These are phyloP conservation scores for Fusarium sp. DNA, from an alignment of 2,329 filamentous ascomycete species.

Conservation along the genomic window DNA sequence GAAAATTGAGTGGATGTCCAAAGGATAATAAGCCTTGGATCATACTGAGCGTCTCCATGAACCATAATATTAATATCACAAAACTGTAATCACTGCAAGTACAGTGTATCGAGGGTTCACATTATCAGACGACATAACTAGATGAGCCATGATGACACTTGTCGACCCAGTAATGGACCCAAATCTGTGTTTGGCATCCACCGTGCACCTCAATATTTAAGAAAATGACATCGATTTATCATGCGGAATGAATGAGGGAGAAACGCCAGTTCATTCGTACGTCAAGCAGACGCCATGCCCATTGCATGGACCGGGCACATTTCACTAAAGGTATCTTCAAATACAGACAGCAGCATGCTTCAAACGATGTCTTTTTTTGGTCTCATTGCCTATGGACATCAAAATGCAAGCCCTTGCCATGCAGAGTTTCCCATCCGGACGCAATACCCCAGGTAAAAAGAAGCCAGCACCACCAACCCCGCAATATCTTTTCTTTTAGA, in stretches of 20 bases:
- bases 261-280: constrained; percentile 19
- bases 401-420: constrained; percentile 56
- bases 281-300: constrained; percentile 1
- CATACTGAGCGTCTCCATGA: neutral
- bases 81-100: neutral
- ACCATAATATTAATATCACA: neutral
- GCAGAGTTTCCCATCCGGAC: constrained; percentile 56
- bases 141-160: neutral
- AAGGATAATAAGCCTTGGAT: neutral
- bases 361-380: constrained; percentile 49
- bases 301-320: constrained; percentile 7
- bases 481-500: constrained; percentile 68
- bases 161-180: neutral
- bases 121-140: neutral
- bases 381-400: constrained; percentile 54
- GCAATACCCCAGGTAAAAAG: constrained; percentile 56
- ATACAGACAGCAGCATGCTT: constrained; percentile 36
- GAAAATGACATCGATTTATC: neutral
- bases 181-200: neutral
- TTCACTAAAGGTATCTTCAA: constrained; percentile 39
- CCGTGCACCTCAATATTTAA: neutral
- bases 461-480: constrained; percentile 48
- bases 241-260: neutral
- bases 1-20: neutral
- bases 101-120: neutral